Conservation (phyloP, 75 land plant species). For the Pseudotsuga menziesii region DNA sequence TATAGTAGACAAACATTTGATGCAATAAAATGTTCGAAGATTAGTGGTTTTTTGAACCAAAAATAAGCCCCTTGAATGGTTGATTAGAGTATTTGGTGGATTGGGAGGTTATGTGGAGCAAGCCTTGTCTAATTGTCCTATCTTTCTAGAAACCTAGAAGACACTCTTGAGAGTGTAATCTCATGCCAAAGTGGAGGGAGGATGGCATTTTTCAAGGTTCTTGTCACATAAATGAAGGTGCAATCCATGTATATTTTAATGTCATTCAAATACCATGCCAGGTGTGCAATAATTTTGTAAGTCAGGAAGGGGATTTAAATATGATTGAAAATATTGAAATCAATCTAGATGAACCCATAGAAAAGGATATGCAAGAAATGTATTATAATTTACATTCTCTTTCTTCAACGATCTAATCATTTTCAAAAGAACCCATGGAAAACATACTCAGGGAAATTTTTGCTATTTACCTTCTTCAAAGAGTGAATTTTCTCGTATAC, state of each 20-base stretch:
- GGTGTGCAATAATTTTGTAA: conserved; percentile 28
- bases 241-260: conserved; percentile 77
- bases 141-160: conserved; percentile 31
- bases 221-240: conserved; percentile 83
- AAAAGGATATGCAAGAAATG: background rate
- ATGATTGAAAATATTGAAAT: background rate
- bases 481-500: conserved; percentile 20
- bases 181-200: conserved; percentile 35
- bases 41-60: too few relatives aligned
- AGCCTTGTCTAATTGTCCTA: background rate
- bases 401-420: background rate
- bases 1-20: too few relatives aligned
- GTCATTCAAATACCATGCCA: conserved; percentile 49
- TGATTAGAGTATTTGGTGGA: conserved; percentile 63
- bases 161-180: conserved; percentile 31
- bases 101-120: conserved; percentile 37
- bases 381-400: background rate
- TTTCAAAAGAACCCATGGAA: background rate
- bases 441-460: background rate
- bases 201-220: conserved; percentile 46
- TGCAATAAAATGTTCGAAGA: too few relatives aligned
- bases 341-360: background rate
- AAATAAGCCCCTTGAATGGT: conserved; percentile 71
- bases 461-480: background rate
- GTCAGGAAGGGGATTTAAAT: conserved; percentile 1